phyloP scores from a whole-genome alignment of 2,329 filamentous ascomycete genomes.

The Zasmidium cellare region DNA sequence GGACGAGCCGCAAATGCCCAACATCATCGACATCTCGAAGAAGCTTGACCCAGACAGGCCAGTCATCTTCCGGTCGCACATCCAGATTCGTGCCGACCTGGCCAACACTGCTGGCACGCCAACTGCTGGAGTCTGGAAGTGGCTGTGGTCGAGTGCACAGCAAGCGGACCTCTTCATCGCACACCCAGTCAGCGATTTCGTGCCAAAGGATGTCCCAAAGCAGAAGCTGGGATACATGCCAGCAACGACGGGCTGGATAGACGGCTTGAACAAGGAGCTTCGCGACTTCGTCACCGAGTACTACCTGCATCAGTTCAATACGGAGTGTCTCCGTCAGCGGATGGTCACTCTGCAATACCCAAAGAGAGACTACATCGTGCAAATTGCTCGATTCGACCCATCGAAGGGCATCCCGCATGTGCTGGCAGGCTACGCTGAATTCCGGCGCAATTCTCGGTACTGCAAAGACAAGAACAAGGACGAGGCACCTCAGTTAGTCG shows the following conservation, averaged over 20 bases:
- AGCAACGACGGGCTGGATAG: slow-evolving; percentile 80
- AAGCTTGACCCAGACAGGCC: slow-evolving; percentile 68
- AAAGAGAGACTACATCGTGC: slow-evolving; percentile 70
- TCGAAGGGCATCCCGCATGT: slow-evolving; percentile 80
- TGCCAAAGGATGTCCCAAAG: slow-evolving; percentile 66
- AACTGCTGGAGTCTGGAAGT: slow-evolving; percentile 73
- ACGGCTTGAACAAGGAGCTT: slow-evolving; percentile 76
- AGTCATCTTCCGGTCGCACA: slow-evolving; percentile 78
- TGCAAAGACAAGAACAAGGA: slow-evolving; percentile 51
- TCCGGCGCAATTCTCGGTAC: slow-evolving; percentile 57
- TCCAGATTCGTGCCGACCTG: slow-evolving; percentile 76
- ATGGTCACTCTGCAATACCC: slow-evolving; percentile 62
- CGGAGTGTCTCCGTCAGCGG: slow-evolving; percentile 58
- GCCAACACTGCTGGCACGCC: slow-evolving; percentile 59
- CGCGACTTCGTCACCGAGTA: slow-evolving; percentile 69
- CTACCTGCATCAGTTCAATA: slow-evolving; percentile 73
- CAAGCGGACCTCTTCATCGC: slow-evolving; percentile 77
- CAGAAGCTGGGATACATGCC: slow-evolving; percentile 73
- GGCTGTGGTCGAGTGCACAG: slow-evolving; percentile 71
- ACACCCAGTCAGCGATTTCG: slow-evolving; percentile 74
- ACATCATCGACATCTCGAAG: slow-evolving; percentile 74
- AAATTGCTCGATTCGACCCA: slow-evolving; percentile 80
- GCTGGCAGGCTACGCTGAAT: slow-evolving; percentile 72
- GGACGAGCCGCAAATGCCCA: slow-evolving; percentile 84
- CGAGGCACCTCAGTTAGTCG: slow-evolving; percentile 68